Evolutionary conservation across 2,329 filamentous ascomycete species (phyloP).

Genomic region (Aspergillus felis): DNA sequence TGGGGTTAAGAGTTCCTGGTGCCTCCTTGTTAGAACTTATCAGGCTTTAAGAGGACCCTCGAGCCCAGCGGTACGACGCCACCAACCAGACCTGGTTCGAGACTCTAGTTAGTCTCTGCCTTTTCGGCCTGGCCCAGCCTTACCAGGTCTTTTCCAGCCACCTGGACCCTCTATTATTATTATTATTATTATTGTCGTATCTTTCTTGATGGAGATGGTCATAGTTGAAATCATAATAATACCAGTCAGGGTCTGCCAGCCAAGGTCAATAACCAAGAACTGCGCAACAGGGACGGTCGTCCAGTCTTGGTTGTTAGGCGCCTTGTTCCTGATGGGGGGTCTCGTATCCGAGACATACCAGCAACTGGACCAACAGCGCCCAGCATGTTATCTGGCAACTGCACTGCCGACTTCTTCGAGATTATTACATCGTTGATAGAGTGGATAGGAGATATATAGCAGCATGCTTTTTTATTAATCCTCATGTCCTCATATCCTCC

Average conservation of each 20-base stretch:
- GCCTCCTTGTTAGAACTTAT: background rate
- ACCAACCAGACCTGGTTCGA: background rate
- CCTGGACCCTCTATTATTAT: background rate
- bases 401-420: background rate
- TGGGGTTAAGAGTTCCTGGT: background rate
- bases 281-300: background rate
- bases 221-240: background rate
- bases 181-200: background rate
- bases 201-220: background rate
- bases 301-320: background rate
- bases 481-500: too few species aligned
- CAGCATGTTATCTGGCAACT: background rate
- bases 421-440: background rate
- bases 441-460: too few species aligned
- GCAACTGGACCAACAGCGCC: background rate
- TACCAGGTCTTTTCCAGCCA: background rate
- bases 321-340: background rate
- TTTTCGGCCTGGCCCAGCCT: background rate
- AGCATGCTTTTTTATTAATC: background rate
- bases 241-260: background rate
- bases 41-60: background rate
- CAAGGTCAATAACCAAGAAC: background rate
- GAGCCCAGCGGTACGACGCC: background rate
- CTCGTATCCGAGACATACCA: background rate
- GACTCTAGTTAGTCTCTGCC: background rate